These are phyloP conservation scores for Daucus carota DNA, from an alignment of 129 eudicot genomes.

Conservation along the genomic window DH1_v3.0 NC_030381.2:54105501-54106000, in stretches of 20 bases:
- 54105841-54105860: no score
- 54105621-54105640: neutral
- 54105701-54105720: neutral
- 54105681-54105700: neutral
- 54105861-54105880: no score
- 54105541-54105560: neutral
- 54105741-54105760: neutral
- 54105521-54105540: neutral
- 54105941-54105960: no score
- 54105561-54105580: neutral
- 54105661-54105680: no score
- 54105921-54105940: no score
- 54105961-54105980: no score
- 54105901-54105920: no score
- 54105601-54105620: neutral
- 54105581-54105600: neutral
- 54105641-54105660: neutral
- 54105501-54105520: neutral
- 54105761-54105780: neutral
- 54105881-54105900: no score
- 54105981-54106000: no score
- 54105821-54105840: neutral
- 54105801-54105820: neutral
- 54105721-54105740: neutral
- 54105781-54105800: neutral